Base-by-base conservation (phyloP, 176 grass and related monocot genomes). In the Chrysopogon serrulatus region DNA sequence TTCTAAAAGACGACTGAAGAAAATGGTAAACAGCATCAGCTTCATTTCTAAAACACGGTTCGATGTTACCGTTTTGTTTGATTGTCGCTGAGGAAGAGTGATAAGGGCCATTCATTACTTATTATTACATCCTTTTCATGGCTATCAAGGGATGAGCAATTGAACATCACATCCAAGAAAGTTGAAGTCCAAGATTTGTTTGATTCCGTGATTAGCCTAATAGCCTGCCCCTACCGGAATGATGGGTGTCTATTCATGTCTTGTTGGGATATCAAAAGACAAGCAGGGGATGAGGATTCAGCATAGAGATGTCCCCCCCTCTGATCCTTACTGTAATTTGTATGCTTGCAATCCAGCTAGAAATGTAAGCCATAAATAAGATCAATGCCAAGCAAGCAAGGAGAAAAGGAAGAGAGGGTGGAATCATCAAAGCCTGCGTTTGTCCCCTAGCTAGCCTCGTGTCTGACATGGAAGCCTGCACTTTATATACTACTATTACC, bases 231-330 rank as follows among this genome's bases (percentile, higher is more conserved):
- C 31, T 71, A 51, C 67, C 17, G 23, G 84, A 62, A 74, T 18
- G 21, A 80, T 80, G 18, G 28, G 51, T 44, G 63, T 21, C 83
- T 6, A 36, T 72, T 82, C 77, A 64, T 14, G 6, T 68, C 10
- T 78, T 78, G 79, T 73, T 78, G 54, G 79, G 57, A 82, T 47
- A 71, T 67, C 73, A 90, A 78, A 86, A 4, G 83, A 73, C 79
- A 86, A 65, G 23, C 33, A 65, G 3, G 34, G 43, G 11, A 78
- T 74, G 30, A 40, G 16, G 16, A 31, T 56, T 85, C 33, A 44
- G 30, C 78, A 65, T 84, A 79, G 59, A 67, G 33, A 87, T 87
- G 14, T 57, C 77, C 85, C 56, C 82, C 36, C 23, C 85, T 27
- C 48, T 47, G 71, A 61, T 76, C 13, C 68, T 81, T 13, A 77